Percentiles rank a stretch among this genome's conserved stretches.
Evolutionary conservation across 495 filamentous ascomycete species (phyloP).

Genomic region (Hyaloscypha variabilis): DNA sequence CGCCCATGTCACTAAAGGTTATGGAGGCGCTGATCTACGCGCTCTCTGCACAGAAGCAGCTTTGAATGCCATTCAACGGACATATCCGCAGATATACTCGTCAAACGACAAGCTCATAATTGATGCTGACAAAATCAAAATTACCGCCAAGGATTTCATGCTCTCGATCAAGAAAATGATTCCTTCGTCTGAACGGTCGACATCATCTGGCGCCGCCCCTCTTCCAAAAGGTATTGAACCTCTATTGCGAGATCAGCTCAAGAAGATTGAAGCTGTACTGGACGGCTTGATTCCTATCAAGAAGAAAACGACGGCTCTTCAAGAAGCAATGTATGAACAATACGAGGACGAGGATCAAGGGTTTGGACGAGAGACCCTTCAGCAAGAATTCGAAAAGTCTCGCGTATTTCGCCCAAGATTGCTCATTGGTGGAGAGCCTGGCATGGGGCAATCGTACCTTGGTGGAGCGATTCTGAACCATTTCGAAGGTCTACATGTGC

Average conservation of each 20-base stretch:
- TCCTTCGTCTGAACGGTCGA: conserved; percentile 88
- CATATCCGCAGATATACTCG: conserved; percentile 93
- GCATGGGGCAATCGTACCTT: conserved; percentile 95
- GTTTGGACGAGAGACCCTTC: conserved; percentile 81
- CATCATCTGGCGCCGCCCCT: conserved; percentile 77
- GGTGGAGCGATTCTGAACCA: conserved; percentile 84
- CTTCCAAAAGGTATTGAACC: conserved; percentile 80
- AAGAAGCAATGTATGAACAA: conserved; percentile 94
- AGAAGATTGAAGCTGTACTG: conserved; percentile 64
- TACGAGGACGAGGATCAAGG: conserved; percentile 72
- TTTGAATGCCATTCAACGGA: conserved; percentile 93
- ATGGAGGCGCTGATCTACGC: conserved; percentile 91
- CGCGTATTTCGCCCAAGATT: conserved; percentile 88
- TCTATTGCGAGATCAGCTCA: conserved; percentile 72
- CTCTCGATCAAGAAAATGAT: conserved; percentile 93
- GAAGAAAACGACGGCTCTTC: conserved; percentile 83
- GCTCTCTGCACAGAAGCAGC: conserved; percentile 97
- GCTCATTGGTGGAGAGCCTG: conserved; percentile 72
- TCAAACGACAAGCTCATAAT: conserved; percentile 90
- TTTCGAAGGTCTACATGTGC: conserved; percentile 91
- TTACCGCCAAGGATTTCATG: conserved; percentile 94
- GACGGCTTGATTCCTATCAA: conserved; percentile 79
- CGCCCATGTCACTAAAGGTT: conserved; percentile 89
- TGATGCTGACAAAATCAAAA: conserved; percentile 77
- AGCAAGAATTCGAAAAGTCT: conserved; percentile 87